A percentile compares a stretch with the other conserved stretches of the same genome.
Conservation (phyloP, 108 stramenopile genomes). For the Skeletonema tropicum region DNA sequence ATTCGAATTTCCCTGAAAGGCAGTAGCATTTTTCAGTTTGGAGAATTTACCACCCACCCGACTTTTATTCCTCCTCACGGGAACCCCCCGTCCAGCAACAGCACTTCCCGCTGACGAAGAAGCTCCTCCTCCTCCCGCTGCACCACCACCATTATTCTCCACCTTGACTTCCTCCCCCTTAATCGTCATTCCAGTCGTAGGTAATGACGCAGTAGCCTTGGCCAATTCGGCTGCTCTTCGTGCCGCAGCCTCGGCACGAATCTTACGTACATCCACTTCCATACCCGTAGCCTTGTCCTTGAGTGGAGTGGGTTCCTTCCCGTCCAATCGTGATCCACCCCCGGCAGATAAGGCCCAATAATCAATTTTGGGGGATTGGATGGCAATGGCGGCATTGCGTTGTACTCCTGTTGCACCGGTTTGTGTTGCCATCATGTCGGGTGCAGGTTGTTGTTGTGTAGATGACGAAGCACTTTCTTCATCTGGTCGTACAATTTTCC, state of each 20-base stretch:
- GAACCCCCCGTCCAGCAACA: conserved; percentile 35
- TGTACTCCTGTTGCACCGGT: conserved; percentile 88
- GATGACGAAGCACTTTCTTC: conserved; percentile 10
- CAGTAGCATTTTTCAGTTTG: conserved; percentile 60
- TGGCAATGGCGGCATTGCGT: conserved; percentile 81
- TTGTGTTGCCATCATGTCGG: conserved; percentile 64
- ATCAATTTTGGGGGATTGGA: conserved; percentile 68
- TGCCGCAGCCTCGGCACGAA: conserved; percentile 80
- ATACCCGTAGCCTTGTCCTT: conserved; percentile 74
- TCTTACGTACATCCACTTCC: conserved; percentile 76
- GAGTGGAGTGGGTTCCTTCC: conserved; percentile 66
- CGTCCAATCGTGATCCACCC: conserved; percentile 83
- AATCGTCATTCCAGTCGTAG: conserved; percentile 56
- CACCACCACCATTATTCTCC: conserved; percentile 9
- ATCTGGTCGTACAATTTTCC: conserved; percentile 66
- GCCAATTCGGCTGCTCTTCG: conserved; percentile 63
- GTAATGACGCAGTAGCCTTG: conserved; percentile 48
- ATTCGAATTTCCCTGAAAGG: conserved; percentile 70
- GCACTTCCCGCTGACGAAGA: not conserved
- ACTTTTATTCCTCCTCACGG: conserved; percentile 73
- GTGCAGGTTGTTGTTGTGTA: conserved; percentile 23
- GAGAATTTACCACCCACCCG: conserved; percentile 79
- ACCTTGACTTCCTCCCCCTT: conserved; percentile 44
- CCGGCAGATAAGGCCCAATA: conserved; percentile 91
- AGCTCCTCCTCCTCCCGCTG: not conserved